Evolutionary conservation across 1,139 yeast species (phyloP), one percentile per base, ranked within the genome.

Genomic region (Debaryomyces psychrophilus): DNA sequence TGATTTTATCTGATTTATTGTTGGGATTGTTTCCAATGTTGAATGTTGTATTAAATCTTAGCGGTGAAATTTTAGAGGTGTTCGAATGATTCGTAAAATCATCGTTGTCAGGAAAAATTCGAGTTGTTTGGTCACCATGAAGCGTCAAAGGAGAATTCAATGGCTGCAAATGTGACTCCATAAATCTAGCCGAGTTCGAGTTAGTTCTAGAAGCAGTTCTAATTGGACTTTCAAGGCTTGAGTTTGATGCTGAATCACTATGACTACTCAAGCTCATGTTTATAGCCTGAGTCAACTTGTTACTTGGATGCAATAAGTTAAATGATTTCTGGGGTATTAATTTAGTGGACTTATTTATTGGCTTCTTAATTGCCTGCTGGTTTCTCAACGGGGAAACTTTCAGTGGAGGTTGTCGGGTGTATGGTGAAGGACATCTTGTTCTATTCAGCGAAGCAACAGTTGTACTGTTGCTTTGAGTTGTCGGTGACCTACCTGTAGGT

Each of bases 71-170:
- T 37, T 48, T 57, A 7, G 60, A 47, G 5, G 28, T 37, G 20
- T 47, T 43, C 5, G 54, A 46, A 20, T 45, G 45, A 12, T 43
- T 43, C 9, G 48, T 42, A n/a, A 34, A 33, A 27, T 49, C 54
- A 22, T 41, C 29, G 20, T 33, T 46, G 11, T 43, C 51, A 8
- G 43, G 43, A 6, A 39, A 12, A 4, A 44, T 46, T 36, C 37
- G 38, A 27, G 8, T 26, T 8, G 22, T 29, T 8, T 44, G 45
- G 8, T 37, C 37, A 14, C 39, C 40, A n/a, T 48, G 37, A 5
- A 52, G 50, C 17, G 50, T 46, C 29, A 69, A 56, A 2, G 75
- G 73, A 0, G 68, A 58, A 41, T 62, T 61, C 35, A 70, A 61
- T 3, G 75, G 74, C 45, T 59, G 67, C 25, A 69, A 50, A 31